Evolutionary conservation across 495 filamentous ascomycete species (phyloP).

Genomic region (Penicillium macrosclerotiorum): DNA sequence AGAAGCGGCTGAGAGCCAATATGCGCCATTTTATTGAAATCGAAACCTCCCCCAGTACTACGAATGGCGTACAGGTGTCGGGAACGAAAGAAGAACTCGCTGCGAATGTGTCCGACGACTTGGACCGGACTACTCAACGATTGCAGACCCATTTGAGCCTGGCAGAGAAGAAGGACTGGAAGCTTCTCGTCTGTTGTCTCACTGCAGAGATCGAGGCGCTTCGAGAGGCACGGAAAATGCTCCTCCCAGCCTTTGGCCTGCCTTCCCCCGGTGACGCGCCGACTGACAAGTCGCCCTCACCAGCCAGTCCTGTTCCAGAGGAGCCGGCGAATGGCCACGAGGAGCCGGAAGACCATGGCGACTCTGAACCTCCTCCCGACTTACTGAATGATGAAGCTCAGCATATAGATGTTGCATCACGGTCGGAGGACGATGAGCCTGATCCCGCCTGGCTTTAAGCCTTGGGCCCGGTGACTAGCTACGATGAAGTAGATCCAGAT

Average conservation of each 20-base stretch:
- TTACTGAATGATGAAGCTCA: conserved; percentile 32
- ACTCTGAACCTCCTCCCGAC: conserved; percentile 41
- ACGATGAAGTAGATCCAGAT: neutral
- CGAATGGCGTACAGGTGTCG: conserved; percentile 10
- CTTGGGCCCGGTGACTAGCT: neutral
- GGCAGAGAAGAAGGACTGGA: conserved; percentile 68
- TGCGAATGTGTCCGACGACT: conserved; percentile 39
- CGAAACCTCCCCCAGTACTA: conserved; percentile 16
- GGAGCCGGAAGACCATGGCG: conserved; percentile 27
- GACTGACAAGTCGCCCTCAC: conserved; percentile 2
- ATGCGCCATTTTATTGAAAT: conserved; percentile 45
- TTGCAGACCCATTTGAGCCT: conserved; percentile 38
- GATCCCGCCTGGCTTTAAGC: conserved; percentile 47
- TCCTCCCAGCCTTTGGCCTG: conserved; percentile 45
- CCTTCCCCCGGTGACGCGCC: conserved; percentile 9
- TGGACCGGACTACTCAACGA: conserved; percentile 39
- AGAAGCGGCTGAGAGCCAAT: conserved; percentile 56
- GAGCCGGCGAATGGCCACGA: conserved; percentile 2
- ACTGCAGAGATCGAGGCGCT: conserved; percentile 88
- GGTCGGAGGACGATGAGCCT: conserved; percentile 48
- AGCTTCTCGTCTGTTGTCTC: conserved; percentile 80
- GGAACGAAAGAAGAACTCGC: conserved; percentile 27
- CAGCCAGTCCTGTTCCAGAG: conserved; percentile 4
- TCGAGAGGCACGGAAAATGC: conserved; percentile 61
- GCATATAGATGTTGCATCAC: conserved; percentile 22